Conservation (phyloP, 2,329 filamentous ascomycete genomes). For the Coniochaeta hoffmannii region DNA sequence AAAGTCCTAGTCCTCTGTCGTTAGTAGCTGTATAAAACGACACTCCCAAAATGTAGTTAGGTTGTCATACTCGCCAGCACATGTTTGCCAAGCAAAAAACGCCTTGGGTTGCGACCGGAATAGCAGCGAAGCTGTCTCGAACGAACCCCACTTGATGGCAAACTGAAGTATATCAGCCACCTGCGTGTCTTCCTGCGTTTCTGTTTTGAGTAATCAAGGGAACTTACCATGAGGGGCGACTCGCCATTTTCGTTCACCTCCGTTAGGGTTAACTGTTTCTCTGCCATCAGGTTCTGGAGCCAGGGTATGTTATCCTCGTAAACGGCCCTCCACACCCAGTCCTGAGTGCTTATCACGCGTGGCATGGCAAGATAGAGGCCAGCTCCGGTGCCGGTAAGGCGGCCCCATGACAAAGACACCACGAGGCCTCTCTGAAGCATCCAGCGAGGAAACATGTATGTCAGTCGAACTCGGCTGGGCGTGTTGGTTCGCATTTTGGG, state of each 20-base stretch:
- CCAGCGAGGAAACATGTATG: neutral
- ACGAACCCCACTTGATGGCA: neutral
- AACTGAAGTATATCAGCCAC: neutral
- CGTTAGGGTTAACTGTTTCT: neutral
- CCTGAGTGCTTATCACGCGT: neutral
- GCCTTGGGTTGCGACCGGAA: too few species aligned
- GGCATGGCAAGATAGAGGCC: neutral
- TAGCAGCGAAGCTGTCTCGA: too few species aligned
- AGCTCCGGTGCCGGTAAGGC: neutral
- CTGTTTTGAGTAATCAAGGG: neutral
- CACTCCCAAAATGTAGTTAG: too few species aligned
- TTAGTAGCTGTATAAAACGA: too few species aligned
- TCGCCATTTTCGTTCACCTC: neutral
- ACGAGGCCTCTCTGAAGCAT: neutral
- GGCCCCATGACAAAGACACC: neutral
- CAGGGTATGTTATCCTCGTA: neutral
- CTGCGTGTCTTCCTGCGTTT: too few species aligned
- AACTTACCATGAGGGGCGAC: neutral
- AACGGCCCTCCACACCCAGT: neutral
- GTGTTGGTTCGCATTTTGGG: neutral
- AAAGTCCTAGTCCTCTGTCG: too few species aligned
- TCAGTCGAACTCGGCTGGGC: neutral
- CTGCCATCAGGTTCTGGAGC: neutral
- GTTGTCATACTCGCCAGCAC: too few species aligned
- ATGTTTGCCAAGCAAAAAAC: too few species aligned